phyloP scores from a whole-genome alignment of 169 alveolate species.

The Cryptosporidium tyzzeri region DNA sequence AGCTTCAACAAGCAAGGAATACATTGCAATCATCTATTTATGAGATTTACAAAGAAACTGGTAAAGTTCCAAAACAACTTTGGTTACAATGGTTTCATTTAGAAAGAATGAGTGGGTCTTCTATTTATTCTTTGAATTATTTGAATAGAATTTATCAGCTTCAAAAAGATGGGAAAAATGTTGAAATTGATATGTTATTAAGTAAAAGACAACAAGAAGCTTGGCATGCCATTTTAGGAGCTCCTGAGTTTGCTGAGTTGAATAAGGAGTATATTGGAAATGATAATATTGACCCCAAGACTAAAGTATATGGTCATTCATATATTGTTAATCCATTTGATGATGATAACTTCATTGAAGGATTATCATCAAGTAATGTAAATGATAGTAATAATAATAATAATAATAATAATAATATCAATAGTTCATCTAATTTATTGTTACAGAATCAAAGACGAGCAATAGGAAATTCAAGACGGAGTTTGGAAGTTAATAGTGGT shows the following conservation, averaged over 20 bases:
- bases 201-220: conserved; percentile 36
- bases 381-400: neutral
- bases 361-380: neutral
- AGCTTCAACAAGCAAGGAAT: conserved; percentile 60
- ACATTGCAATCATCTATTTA: conserved; percentile 64
- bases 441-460: neutral
- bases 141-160: conserved; percentile 53
- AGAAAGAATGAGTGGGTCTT: conserved; percentile 62
- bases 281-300: conserved; percentile 51
- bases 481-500: neutral
- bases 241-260: conserved; percentile 66
- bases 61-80: conserved; percentile 46
- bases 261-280: conserved; percentile 45
- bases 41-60: conserved; percentile 68
- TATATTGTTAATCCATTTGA: conserved; percentile 26
- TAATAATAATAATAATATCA: too few relatives aligned
- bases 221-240: conserved; percentile 68
- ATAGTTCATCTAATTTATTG: too few relatives aligned
- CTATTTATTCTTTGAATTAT: conserved; percentile 51
- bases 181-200: conserved; percentile 61
- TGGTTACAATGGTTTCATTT: conserved; percentile 70
- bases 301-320: conserved; percentile 55
- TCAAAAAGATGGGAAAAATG: conserved; percentile 52
- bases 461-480: neutral
- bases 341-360: neutral